Evolutionary conservation across 352 stramenopile species (phyloP).

Genomic region (Phytopythium chamaehyphon): DNA sequence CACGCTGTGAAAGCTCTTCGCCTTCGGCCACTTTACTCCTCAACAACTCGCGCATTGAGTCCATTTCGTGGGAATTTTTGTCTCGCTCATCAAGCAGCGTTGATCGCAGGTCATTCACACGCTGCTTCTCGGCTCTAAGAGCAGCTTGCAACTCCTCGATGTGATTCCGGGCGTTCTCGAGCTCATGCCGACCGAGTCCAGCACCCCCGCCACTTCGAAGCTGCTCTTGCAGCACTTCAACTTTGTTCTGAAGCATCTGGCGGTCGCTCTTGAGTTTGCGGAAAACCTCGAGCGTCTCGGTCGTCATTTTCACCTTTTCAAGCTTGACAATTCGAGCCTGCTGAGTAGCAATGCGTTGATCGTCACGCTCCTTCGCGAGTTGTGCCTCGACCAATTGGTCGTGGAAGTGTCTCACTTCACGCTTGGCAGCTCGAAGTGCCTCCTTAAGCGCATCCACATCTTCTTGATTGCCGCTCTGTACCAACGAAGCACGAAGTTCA

Average conservation of each 20-base stretch:
- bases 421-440: conserved; percentile 49
- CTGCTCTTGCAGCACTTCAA: conserved; percentile 31
- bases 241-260: conserved; percentile 38
- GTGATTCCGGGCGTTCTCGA: conserved; percentile 30
- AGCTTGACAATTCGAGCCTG: conserved; percentile 69
- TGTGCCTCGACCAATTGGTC: conserved; percentile 39
- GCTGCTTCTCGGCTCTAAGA: conserved; percentile 31
- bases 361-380: conserved; percentile 35
- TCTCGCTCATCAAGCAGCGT: conserved; percentile 33
- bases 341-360: conserved; percentile 46
- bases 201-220: conserved; percentile 4
- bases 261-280: conserved; percentile 61
- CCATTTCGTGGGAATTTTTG: conserved; percentile 49
- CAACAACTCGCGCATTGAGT: conserved; percentile 40
- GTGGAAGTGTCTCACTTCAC: conserved; percentile 50
- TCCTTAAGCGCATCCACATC: conserved; percentile 48
- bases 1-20: conserved; percentile 27
- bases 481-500: neutral
- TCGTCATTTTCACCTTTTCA: conserved; percentile 84
- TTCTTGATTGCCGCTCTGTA: neutral
- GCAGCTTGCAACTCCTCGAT: conserved; percentile 36
- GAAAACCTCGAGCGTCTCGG: conserved; percentile 62
- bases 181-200: conserved; percentile 27
- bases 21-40: conserved; percentile 44
- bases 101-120: conserved; percentile 18